These are phyloP conservation scores for Sodiomyces alkalinus DNA, from an alignment of 2,329 filamentous ascomycete species.

Conservation along the genomic window DNA sequence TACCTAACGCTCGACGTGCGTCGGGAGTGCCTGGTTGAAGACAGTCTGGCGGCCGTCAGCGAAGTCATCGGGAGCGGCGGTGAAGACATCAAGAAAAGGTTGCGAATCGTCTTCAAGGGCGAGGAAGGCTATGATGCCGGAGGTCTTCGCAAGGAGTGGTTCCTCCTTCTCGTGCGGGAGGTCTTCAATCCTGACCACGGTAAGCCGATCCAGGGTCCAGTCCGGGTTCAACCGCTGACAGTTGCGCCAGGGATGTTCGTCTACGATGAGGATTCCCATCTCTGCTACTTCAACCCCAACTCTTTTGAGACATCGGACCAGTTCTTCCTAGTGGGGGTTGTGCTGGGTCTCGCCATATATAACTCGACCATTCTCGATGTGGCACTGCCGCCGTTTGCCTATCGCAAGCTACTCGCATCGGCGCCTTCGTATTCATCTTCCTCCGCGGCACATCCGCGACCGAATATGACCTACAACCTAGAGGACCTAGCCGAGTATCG, in stretches of 20 bases:
- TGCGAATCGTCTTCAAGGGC: constrained; percentile 71
- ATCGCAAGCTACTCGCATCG: constrained; percentile 70
- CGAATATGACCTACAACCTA: constrained; percentile 57
- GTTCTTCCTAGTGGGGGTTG: constrained; percentile 77
- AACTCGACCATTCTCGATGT: constrained; percentile 89
- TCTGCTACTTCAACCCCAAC: constrained; percentile 86
- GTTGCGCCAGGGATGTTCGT: constrained; percentile 58
- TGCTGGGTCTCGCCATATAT: constrained; percentile 82
- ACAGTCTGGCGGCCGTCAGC: constrained; percentile 72
- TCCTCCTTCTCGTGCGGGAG: constrained; percentile 72
- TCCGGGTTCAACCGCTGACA: constrained; percentile 8
- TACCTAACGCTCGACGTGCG: constrained; percentile 65
- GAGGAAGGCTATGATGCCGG: constrained; percentile 89
- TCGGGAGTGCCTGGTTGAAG: constrained; percentile 74
- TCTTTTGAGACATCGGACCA: constrained; percentile 86
- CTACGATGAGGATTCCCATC: constrained; percentile 80
- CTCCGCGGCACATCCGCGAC: constrained; percentile 38
- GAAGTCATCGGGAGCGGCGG: constrained; percentile 67
- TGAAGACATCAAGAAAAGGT: constrained; percentile 79
- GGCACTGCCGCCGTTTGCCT: constrained; percentile 75
- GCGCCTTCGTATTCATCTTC: constrained; percentile 47
- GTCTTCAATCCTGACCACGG: constrained; percentile 84
- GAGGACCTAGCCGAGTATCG: constrained; percentile 74
- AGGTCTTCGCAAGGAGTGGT: constrained; percentile 88
- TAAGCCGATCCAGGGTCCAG: no score